Conservation (phyloP, 2,329 filamentous ascomycete genomes). For the Fusarium sterilihyphosum region DNA sequence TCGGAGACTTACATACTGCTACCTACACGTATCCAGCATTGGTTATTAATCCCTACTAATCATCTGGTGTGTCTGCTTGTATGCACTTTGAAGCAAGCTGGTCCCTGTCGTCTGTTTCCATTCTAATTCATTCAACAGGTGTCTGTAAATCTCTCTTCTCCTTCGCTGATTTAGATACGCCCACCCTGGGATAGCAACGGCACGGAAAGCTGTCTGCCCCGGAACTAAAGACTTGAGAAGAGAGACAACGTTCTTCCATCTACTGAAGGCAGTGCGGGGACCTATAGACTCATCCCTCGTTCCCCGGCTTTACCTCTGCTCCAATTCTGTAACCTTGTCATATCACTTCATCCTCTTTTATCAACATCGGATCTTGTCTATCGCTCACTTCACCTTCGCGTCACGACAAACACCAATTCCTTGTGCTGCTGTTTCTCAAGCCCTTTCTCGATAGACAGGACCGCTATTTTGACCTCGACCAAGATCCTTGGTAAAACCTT, state of each 20-base stretch:
- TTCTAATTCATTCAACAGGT: constrained; percentile 38
- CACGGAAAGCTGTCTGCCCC: constrained; percentile 35
- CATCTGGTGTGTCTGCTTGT: constrained; percentile 32
- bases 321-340: constrained; percentile 38
- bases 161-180: constrained; percentile 37
- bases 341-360: constrained; percentile 32
- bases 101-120: constrained; percentile 33
- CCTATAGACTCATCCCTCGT: constrained; percentile 32
- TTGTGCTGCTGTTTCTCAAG: constrained; percentile 10
- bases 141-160: constrained; percentile 28
- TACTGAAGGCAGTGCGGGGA: constrained; percentile 37
- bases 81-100: constrained; percentile 33
- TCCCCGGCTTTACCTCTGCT: constrained; percentile 35
- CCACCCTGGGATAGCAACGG: constrained; percentile 34
- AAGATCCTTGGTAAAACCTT: background rate
- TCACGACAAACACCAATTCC: background rate
- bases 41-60: constrained; percentile 41
- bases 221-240: constrained; percentile 38
- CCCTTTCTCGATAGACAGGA: background rate
- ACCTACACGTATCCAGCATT: constrained; percentile 27
- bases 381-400: constrained; percentile 13
- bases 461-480: constrained; percentile 5
- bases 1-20: constrained; percentile 35
- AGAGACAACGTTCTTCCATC: constrained; percentile 41
- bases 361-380: constrained; percentile 24